Percentiles rank a stretch among this genome's conserved stretches.
Evolutionary conservation across 1,284 basidiomycete species (phyloP).

Genomic region (Trichosporon sp.): DNA sequence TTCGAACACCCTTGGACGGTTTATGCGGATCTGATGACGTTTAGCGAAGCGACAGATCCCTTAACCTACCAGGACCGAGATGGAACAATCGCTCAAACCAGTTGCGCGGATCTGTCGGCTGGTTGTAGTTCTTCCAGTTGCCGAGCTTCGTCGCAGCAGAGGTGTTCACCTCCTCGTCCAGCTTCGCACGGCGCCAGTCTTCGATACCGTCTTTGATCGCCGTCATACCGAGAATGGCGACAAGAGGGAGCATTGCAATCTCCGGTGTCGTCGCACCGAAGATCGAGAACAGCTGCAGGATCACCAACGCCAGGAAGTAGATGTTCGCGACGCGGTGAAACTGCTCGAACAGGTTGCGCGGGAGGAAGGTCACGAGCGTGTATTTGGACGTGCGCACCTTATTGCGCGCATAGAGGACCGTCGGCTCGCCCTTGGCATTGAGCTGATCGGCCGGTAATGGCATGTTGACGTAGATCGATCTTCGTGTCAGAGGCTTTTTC

Average conservation of each 20-base stretch:
- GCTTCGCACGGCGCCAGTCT: slow-evolving; percentile 80
- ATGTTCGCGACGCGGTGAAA: slow-evolving; percentile 89
- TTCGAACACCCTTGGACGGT: slow-evolving; percentile 81
- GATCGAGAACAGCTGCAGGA: slow-evolving; percentile 85
- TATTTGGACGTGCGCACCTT: slow-evolving; percentile 96
- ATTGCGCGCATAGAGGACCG: slow-evolving; percentile 78
- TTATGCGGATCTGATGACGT: slow-evolving; percentile 39
- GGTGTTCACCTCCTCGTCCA: slow-evolving; percentile 72
- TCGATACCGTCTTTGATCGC: slow-evolving; percentile 94
- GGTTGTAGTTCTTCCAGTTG: slow-evolving; percentile 87
- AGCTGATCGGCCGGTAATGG: slow-evolving; percentile 40
- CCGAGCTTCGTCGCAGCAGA: slow-evolving; percentile 63
- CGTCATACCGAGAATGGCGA: slow-evolving; percentile 85
- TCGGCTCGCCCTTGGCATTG: slow-evolving; percentile 68
- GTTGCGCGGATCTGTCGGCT: slow-evolving; percentile 72
- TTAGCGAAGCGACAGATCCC: slow-evolving; percentile 7
- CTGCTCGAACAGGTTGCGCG: slow-evolving; percentile 91
- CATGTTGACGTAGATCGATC: slow-evolving; percentile 78
- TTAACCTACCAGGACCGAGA: slow-evolving; percentile 42
- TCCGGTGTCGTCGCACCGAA: slow-evolving; percentile 86
- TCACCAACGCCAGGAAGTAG: slow-evolving; percentile 82
- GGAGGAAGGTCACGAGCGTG: slow-evolving; percentile 85
- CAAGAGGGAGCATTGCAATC: slow-evolving; percentile 81
- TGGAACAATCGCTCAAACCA: slow-evolving; percentile 74
- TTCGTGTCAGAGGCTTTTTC: slow-evolving; percentile 55